A percentile compares a stretch with the other conserved stretches of the same genome.
phyloP scores from a whole-genome alignment of 2,329 filamentous ascomycete species.

The Ophidiomyces ophidiicola region DNA sequence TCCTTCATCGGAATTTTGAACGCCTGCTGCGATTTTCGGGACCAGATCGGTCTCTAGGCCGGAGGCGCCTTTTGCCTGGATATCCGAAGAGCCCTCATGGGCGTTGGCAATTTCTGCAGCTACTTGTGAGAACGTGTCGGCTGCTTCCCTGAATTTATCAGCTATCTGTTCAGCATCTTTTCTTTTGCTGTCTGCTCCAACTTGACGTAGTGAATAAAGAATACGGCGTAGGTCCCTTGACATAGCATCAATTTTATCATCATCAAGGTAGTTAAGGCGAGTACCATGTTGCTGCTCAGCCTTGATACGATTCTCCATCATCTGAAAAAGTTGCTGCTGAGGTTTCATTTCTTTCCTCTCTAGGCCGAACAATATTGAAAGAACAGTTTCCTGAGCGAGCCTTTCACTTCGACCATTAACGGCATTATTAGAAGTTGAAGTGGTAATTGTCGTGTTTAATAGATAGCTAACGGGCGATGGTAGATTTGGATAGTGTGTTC shows the following conservation, averaged over 20 bases:
- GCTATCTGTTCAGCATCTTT: too few relatives aligned
- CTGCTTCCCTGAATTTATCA: not conserved
- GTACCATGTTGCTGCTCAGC: constrained; percentile 15
- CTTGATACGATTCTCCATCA: constrained; percentile 13
- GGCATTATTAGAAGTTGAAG: constrained; percentile 14
- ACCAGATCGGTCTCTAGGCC: not conserved
- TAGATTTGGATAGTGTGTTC: constrained; percentile 11
- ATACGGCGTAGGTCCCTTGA: too few relatives aligned
- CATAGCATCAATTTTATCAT: too few relatives aligned
- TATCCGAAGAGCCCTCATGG: not conserved
- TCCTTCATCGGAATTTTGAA: too few relatives aligned
- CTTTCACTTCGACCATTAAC: constrained; percentile 16
- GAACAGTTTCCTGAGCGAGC: constrained; percentile 17
- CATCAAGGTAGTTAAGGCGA: too few relatives aligned
- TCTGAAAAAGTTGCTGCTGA: constrained; percentile 13
- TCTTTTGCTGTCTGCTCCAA: constrained; percentile 1
- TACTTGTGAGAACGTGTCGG: not conserved
- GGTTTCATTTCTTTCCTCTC: constrained; percentile 12
- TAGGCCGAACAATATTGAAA: constrained; percentile 16
- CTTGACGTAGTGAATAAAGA: too few relatives aligned
- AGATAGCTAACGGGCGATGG: constrained; percentile 1
- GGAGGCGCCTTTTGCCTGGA: not conserved
- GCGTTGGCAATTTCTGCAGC: not conserved
- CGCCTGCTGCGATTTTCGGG: too few relatives aligned
- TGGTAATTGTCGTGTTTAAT: not conserved